Evolutionary conservation across 2,329 filamentous ascomycete genomes (phyloP).

Genomic region (Neoscytalidium dimidiatum): DNA sequence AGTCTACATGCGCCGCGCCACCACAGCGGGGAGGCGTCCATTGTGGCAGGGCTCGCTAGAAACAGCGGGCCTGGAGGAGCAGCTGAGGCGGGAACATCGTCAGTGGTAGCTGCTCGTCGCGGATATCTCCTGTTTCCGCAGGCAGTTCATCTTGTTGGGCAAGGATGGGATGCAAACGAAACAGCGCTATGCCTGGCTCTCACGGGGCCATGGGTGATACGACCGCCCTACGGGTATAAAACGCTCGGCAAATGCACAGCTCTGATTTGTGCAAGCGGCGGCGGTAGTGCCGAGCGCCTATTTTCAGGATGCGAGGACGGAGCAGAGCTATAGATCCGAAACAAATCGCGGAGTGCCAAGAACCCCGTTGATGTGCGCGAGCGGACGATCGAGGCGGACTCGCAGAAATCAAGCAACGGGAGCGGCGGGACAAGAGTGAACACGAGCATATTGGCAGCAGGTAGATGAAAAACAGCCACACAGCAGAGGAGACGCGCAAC

Average conservation of each 20-base stretch:
- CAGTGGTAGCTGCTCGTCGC: not conserved
- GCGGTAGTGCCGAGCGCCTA: not conserved
- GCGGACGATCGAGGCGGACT: not conserved
- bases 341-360: slow-evolving; percentile 10
- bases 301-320: not conserved
- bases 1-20: not conserved
- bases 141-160: not conserved
- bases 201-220: not conserved
- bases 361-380: slow-evolving; percentile 8
- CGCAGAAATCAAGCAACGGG: not conserved
- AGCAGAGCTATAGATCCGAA: slow-evolving; percentile 10
- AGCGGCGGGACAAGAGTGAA: not conserved
- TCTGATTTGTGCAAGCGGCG: not conserved
- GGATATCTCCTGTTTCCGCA: not conserved
- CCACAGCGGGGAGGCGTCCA: not conserved
- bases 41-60: not conserved
- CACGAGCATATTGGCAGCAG: not conserved
- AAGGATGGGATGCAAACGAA: slow-evolving; percentile 7
- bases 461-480: not conserved
- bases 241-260: not conserved
- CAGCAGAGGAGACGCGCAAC: not conserved
- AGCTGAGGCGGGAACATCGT: not conserved
- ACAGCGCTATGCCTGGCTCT: slow-evolving; percentile 6
- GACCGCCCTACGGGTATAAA: not conserved
- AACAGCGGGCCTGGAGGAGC: slow-evolving; percentile 1